These are phyloP conservation scores for Phytopythium ostracodes DNA, from an alignment of 352 stramenopile species.

Conservation along the genomic window DNA sequence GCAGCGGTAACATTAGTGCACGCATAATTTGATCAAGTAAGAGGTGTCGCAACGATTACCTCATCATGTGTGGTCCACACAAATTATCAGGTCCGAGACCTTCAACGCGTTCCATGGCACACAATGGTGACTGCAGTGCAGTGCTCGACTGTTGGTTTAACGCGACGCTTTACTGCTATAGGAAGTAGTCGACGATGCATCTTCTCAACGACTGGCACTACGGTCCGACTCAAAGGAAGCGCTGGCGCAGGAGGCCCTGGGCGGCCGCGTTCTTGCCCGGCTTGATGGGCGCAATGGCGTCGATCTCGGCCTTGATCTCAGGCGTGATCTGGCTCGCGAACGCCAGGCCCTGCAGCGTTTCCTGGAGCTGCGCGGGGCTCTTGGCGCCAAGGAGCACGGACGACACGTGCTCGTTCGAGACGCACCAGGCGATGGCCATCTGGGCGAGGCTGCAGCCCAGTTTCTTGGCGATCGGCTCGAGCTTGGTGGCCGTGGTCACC, in stretches of 20 bases:
- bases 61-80: conserved; percentile 3
- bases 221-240: conserved; percentile 4
- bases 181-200: too few relatives aligned
- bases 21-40: neutral
- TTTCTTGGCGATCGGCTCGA: conserved; percentile 23
- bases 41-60: neutral
- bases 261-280: neutral
- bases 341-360: conserved; percentile 44
- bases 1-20: too few relatives aligned
- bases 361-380: conserved; percentile 41
- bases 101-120: too few relatives aligned
- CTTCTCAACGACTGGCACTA: too few relatives aligned
- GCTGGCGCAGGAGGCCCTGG: conserved; percentile 2
- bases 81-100: neutral
- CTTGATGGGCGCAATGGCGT: conserved; percentile 13
- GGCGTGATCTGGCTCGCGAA: conserved; percentile 41
- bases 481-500: conserved; percentile 15
- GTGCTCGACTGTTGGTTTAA: too few relatives aligned
- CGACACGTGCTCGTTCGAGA: conserved; percentile 41
- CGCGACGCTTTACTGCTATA: too few relatives aligned
- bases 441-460: conserved; percentile 38
- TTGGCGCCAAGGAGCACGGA: conserved; percentile 44
- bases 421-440: conserved; percentile 46
- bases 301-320: conserved; percentile 43
- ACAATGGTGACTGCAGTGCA: too few relatives aligned